Conservation (phyloP, 352 stramenopile species). For the Thalassiosira pacifica region DNA sequence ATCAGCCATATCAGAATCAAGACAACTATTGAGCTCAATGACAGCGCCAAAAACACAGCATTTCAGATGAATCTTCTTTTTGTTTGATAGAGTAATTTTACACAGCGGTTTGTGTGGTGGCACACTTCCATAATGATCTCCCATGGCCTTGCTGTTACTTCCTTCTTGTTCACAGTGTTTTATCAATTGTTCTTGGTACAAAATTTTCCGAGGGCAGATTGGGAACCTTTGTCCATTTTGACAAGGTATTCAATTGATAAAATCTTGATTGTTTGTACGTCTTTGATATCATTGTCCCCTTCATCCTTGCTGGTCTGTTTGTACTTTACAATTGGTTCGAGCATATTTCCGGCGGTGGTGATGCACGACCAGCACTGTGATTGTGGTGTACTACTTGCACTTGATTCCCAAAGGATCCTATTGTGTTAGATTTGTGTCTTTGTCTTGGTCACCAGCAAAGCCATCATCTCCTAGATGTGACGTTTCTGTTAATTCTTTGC, state of each 20-base stretch:
- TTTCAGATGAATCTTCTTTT: conserved; percentile 50
- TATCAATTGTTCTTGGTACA: conserved; percentile 57
- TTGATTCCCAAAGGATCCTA: not conserved
- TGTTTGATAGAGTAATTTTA: conserved; percentile 47
- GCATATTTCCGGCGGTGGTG: conserved; percentile 67
- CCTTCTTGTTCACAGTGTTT: conserved; percentile 11
- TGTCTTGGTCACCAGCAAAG: not conserved
- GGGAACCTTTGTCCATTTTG: conserved; percentile 38
- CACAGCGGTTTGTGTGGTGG: conserved; percentile 49
- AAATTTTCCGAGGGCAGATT: conserved; percentile 67
- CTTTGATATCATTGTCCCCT: not conserved
- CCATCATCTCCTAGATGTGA: not conserved
- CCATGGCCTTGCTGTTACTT: conserved; percentile 4
- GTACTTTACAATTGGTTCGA: conserved; percentile 17
- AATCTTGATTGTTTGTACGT: conserved; percentile 12
- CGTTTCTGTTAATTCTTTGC: not conserved
- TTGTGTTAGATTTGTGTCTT: not conserved
- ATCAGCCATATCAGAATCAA: conserved; percentile 1
- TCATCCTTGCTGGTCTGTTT: no score
- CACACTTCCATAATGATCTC: conserved; percentile 48
- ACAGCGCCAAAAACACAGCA: conserved; percentile 78
- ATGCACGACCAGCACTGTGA: conserved; percentile 78
- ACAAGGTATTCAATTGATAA: conserved; percentile 62
- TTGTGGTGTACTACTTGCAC: conserved; percentile 79
- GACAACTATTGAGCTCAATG: conserved; percentile 74